A percentile compares a stretch with the other conserved stretches of the same genome.
These are phyloP conservation scores for Salix dunnii DNA, from an alignment of 345 rosid genomes.

Conservation along the genomic window DNA sequence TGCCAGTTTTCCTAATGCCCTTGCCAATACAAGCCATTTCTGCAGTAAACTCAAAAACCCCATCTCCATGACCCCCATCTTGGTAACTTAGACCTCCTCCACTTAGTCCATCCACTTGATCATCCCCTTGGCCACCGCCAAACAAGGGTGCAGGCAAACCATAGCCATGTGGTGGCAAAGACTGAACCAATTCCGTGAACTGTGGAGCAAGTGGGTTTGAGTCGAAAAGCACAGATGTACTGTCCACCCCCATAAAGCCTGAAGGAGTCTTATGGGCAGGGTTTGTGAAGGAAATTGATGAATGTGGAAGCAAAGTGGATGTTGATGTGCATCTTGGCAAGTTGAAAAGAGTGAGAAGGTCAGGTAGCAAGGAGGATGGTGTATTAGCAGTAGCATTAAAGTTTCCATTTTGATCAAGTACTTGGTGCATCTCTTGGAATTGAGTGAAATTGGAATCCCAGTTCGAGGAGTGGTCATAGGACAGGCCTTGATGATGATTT, in stretches of 20 bases:
- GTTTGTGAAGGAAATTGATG: conserved; percentile 40
- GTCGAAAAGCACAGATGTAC: conserved; percentile 40
- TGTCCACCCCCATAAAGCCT: conserved; percentile 23
- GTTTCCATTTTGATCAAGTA: conserved; percentile 16
- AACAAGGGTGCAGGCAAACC: conserved; percentile 35
- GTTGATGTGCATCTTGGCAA: conserved; percentile 40
- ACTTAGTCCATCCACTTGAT: conserved; percentile 3
- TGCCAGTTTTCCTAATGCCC: conserved; percentile 39
- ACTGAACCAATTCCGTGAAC: conserved; percentile 41
- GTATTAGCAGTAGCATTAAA: not conserved
- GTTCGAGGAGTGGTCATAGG: conserved; percentile 27
- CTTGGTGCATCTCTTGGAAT: conserved; percentile 22
- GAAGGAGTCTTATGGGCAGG: conserved; percentile 7
- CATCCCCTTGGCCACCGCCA: conserved; percentile 29
- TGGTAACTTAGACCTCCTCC: conserved; percentile 19
- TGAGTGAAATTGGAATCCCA: conserved; percentile 32
- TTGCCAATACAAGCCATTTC: conserved; percentile 44
- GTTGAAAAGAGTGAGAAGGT: conserved; percentile 64
- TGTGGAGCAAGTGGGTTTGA: conserved; percentile 53
- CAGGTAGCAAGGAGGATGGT: conserved; percentile 28
- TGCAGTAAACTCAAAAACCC: conserved; percentile 46
- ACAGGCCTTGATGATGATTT: conserved; percentile 9
- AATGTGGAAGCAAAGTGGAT: conserved; percentile 38
- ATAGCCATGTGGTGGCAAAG: conserved; percentile 33
- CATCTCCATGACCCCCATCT: conserved; percentile 33